Percentiles rank a stretch among this genome's conserved stretches.
phyloP scores from a whole-genome alignment of 2,329 filamentous ascomycete species.

The Microascus cirrosus region DNA sequence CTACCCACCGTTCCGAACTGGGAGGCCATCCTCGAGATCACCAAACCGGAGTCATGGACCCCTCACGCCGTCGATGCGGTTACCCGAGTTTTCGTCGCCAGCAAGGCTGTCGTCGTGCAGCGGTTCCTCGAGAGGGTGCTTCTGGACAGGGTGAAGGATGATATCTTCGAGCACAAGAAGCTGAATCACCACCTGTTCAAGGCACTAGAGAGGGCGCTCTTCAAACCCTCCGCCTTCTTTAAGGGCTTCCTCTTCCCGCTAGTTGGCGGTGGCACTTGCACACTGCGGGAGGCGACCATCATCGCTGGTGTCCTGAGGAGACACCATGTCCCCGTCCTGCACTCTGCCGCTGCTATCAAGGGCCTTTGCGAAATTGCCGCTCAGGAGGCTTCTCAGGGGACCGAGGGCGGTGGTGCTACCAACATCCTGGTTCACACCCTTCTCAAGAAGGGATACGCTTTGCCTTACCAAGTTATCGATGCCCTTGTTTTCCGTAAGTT shows the following conservation, averaged over 20 bases:
- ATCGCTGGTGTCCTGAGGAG: conserved; percentile 76
- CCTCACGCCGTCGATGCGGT: conserved; percentile 76
- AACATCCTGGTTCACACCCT: conserved; percentile 93
- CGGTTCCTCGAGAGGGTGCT: conserved; percentile 80
- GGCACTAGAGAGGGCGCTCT: conserved; percentile 80
- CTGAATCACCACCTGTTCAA: conserved; percentile 95
- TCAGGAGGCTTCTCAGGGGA: conserved; percentile 71
- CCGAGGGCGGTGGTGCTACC: conserved; percentile 79
- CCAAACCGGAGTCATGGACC: conserved; percentile 65
- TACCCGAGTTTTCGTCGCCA: conserved; percentile 84
- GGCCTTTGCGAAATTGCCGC: conserved; percentile 90
- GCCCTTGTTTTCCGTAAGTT: conserved; percentile 62
- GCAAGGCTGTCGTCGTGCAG: conserved; percentile 69
- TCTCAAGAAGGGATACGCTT: conserved; percentile 91
- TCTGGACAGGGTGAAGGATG: conserved; percentile 80
- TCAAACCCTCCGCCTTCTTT: conserved; percentile 94
- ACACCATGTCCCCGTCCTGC: conserved; percentile 79
- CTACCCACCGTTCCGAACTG: conserved; percentile 83
- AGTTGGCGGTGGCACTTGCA: conserved; percentile 76
- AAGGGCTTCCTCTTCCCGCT: conserved; percentile 92
- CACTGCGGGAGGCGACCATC: conserved; percentile 83
- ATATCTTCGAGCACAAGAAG: conserved; percentile 90
- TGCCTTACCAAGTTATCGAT: conserved; percentile 91
- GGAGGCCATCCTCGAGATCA: conserved; percentile 78
- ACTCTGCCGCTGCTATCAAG: conserved; percentile 85